Evolutionary conservation across 2,329 filamentous ascomycete species (phyloP).

Genomic region (Exophiala sp.): DNA sequence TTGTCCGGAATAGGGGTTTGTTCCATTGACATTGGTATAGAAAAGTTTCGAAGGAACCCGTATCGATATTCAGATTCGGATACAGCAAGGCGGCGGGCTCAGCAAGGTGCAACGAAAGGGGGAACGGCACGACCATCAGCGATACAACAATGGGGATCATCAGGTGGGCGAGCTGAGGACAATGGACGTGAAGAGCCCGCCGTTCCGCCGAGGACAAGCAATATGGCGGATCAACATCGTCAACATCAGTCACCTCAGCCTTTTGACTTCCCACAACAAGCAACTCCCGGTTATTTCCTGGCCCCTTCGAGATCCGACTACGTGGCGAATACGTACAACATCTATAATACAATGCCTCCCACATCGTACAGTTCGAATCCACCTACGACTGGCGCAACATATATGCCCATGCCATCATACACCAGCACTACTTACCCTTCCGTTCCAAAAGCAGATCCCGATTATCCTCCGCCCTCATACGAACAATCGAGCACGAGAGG

Average conservation of each 20-base stretch:
- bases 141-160: constrained; percentile 4
- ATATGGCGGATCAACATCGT: constrained; percentile 4
- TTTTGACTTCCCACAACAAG: too few relatives aligned
- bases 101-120: constrained; percentile 18
- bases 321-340: constrained; percentile 7
- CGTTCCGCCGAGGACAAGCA: background rate
- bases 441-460: background rate
- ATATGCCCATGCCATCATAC: constrained; percentile 5
- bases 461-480: constrained; percentile 15
- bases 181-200: constrained; percentile 7
- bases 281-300: constrained; percentile 6
- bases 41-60: constrained; percentile 17
- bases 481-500: constrained; percentile 11
- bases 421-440: constrained; percentile 3
- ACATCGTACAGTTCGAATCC: constrained; percentile 9
- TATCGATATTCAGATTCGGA: constrained; percentile 24
- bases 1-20: background rate
- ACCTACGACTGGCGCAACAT: constrained; percentile 4
- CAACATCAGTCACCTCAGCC: constrained; percentile 10
- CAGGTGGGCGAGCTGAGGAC: constrained; percentile 8
- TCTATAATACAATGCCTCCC: constrained; percentile 5
- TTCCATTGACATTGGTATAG: constrained; percentile 15
- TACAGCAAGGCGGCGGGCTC: constrained; percentile 18
- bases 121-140: constrained; percentile 14
- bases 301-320: constrained; percentile 4